Conservation (phyloP, 2,329 filamentous ascomycete species). For the Neonectria coccinea region DNA sequence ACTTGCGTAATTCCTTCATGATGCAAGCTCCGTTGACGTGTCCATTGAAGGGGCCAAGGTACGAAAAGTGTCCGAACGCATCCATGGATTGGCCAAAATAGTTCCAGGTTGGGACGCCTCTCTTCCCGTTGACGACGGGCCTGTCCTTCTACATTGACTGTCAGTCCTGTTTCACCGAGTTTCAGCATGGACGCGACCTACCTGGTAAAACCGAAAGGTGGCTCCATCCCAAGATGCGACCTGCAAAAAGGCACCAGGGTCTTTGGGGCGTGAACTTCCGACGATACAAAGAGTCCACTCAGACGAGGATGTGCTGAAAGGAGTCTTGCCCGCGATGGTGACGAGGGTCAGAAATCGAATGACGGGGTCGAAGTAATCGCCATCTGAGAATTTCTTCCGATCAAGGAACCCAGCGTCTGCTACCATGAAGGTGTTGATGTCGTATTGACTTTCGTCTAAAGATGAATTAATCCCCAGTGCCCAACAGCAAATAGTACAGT, state of each 20-base stretch:
- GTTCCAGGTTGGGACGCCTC: constrained; percentile 7
- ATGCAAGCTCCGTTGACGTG: constrained; percentile 25
- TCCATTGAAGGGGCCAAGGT: constrained; percentile 29
- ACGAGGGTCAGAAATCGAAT: constrained; percentile 18
- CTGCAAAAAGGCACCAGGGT: constrained; percentile 13
- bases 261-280: not conserved
- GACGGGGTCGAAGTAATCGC: constrained; percentile 5
- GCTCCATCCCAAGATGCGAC: constrained; percentile 21
- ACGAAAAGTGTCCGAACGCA: constrained; percentile 18
- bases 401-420: constrained; percentile 5
- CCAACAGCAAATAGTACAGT: too few relatives aligned
- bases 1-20: constrained; percentile 27
- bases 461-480: too few relatives aligned
- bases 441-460: too few relatives aligned
- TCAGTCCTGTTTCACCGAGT: too few relatives aligned
- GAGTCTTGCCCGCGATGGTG: not conserved
- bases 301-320: not conserved
- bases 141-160: too few relatives aligned
- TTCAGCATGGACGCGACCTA: not conserved
- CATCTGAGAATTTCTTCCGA: not conserved
- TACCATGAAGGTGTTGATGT: constrained; percentile 15
- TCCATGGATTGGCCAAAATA: constrained; percentile 23
- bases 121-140: too few relatives aligned
- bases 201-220: constrained; percentile 20
- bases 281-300: constrained; percentile 23